Evolutionary conservation across 129 eudicot genomes (phyloP).

Genomic region (Tagetes erecta): DNA sequence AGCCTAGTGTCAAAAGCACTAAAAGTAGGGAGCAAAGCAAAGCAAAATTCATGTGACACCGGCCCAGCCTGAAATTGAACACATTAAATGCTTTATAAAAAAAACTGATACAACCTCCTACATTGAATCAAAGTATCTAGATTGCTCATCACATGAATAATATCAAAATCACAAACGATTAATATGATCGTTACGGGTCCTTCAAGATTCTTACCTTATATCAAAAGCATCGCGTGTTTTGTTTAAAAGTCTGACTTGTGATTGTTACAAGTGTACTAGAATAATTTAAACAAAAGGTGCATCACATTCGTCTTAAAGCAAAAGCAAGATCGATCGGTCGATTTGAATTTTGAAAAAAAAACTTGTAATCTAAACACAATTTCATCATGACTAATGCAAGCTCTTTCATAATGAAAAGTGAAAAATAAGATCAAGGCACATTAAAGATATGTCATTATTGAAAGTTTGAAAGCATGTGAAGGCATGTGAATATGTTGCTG

Average conservation of each 20-base stretch:
- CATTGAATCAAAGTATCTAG: constrained; percentile 14
- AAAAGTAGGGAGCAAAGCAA: neutral
- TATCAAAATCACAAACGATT: constrained; percentile 6
- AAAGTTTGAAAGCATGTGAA: constrained; percentile 38
- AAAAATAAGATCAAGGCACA: neutral
- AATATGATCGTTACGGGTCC: neutral
- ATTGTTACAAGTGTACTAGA: constrained; percentile 16
- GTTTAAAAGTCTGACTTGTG: constrained; percentile 22
- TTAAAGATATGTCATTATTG: constrained; percentile 23
- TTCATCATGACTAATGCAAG: constrained; percentile 27
- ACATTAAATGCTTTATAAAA: constrained; percentile 13
- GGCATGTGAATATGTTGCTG: constrained; percentile 32
- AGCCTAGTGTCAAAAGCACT: neutral
- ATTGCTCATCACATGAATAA: constrained; percentile 7
- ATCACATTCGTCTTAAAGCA: constrained; percentile 35
- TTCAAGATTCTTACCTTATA: constrained; percentile 21
- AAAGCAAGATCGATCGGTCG: constrained; percentile 10
- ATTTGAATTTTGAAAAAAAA: neutral
- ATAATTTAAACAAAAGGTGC: constrained; percentile 21
- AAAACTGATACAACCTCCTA: constrained; percentile 11
- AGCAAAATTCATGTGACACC: constrained; percentile 31
- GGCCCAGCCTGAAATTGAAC: constrained; percentile 11
- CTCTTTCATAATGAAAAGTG: neutral
- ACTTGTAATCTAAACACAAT: constrained; percentile 20
- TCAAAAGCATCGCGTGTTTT: constrained; percentile 6